Conservation (phyloP, 2,329 filamentous ascomycete species). For the Fusarium burgessii region DNA sequence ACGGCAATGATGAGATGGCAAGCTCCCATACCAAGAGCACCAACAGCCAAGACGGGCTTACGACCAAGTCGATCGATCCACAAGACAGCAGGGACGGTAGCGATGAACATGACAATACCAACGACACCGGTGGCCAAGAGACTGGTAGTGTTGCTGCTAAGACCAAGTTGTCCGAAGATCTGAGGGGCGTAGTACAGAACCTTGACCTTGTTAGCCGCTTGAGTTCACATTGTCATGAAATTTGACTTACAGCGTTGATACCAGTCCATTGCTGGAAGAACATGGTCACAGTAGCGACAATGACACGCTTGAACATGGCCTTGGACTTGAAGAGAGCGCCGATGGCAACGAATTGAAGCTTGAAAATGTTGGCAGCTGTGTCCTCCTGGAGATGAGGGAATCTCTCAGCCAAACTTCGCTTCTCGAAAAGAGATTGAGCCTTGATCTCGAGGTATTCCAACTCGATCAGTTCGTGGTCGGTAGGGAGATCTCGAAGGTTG, state of each 20-base stretch:
- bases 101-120: slow-evolving; percentile 76
- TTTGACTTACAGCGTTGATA: slow-evolving; percentile 62
- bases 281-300: slow-evolving; percentile 73
- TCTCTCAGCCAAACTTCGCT: slow-evolving; percentile 51
- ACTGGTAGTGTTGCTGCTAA: slow-evolving; percentile 62
- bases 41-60: slow-evolving; percentile 71
- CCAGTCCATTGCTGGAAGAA: slow-evolving; percentile 65
- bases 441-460: slow-evolving; percentile 88
- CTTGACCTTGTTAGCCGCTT: slow-evolving; percentile 5
- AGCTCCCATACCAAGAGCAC: slow-evolving; percentile 76
- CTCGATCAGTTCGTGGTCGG: slow-evolving; percentile 74
- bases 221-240: accelerated
- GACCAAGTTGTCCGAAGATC: slow-evolving; percentile 76
- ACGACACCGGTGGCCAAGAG: slow-evolving; percentile 78
- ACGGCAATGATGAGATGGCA: slow-evolving; percentile 79
- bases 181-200: slow-evolving; percentile 75
- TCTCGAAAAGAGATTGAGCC: slow-evolving; percentile 81
- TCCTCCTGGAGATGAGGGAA: slow-evolving; percentile 14
- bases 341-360: slow-evolving; percentile 76
- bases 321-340: slow-evolving; percentile 72
- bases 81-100: slow-evolving; percentile 74
- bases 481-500: slow-evolving; percentile 68
- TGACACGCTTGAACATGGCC: slow-evolving; percentile 75
- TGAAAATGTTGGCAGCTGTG: slow-evolving; percentile 64
- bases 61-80: slow-evolving; percentile 74